Percentiles rank a stretch among this genome's conserved stretches.
Evolutionary conservation across 106 monocot genomes (phyloP).

Genomic region (Apostasia shenzhenica): DNA sequence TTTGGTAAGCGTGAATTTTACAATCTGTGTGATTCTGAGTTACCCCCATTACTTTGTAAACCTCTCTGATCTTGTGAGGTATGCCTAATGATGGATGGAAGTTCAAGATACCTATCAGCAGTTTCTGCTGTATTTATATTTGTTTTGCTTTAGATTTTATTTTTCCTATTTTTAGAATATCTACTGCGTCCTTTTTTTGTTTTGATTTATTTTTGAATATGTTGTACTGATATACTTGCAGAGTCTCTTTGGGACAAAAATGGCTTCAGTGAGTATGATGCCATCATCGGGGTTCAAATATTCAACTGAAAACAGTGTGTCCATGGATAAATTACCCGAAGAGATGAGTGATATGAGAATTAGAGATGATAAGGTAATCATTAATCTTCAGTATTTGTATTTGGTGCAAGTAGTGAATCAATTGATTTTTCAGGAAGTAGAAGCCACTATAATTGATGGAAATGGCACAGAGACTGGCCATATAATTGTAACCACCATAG

Average conservation of each 20-base stretch:
- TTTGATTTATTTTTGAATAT: too few relatives aligned
- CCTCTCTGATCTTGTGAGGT: too few relatives aligned
- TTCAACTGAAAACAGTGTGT: conserved; percentile 6
- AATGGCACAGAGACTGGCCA: conserved; percentile 74
- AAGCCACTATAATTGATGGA: conserved; percentile 28
- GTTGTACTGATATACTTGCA: neutral
- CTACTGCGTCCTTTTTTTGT: too few relatives aligned
- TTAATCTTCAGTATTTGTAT: neutral
- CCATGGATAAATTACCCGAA: conserved; percentile 18
- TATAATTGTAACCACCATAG: conserved; percentile 81
- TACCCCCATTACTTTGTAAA: too few relatives aligned
- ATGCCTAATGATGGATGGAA: too few relatives aligned
- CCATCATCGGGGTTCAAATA: conserved; percentile 17
- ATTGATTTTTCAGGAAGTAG: neutral
- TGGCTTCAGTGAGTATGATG: conserved; percentile 20
- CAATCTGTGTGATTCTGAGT: too few relatives aligned
- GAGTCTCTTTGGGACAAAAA: neutral
- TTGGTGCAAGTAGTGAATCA: too few relatives aligned
- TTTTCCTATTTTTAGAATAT: too few relatives aligned
- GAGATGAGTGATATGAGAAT: conserved; percentile 33
- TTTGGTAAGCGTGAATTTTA: too few relatives aligned
- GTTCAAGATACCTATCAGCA: too few relatives aligned
- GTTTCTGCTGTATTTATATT: too few relatives aligned
- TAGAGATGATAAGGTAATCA: conserved; percentile 29
- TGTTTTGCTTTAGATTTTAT: too few relatives aligned